These are phyloP conservation scores for Cladosporium velox DNA, from an alignment of 2,329 filamentous ascomycete species.

Conservation along the genomic window DNA sequence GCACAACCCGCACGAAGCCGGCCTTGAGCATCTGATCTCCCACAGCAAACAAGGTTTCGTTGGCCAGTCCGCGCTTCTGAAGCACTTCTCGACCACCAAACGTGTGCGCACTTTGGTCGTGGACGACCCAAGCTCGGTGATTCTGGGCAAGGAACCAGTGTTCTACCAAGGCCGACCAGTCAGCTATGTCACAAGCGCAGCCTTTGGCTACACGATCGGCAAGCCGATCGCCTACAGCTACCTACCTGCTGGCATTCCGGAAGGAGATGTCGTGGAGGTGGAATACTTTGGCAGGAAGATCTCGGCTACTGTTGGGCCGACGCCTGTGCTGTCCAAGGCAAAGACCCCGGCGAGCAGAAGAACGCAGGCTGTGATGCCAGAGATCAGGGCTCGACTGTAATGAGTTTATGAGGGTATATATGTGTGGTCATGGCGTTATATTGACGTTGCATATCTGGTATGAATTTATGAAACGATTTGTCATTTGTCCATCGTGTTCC, in stretches of 20 bases:
- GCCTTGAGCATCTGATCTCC: constrained; percentile 55
- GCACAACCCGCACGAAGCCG: constrained; percentile 62
- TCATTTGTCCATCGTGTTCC: neutral
- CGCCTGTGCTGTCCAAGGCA: constrained; percentile 10
- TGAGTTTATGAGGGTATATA: constrained; percentile 16
- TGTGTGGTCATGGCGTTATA: neutral
- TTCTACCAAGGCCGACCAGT: constrained; percentile 49
- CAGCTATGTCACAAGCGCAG: constrained; percentile 63
- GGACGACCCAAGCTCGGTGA: constrained; percentile 58
- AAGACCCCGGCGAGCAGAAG: neutral
- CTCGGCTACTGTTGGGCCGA: constrained; percentile 46
- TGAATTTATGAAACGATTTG: neutral
- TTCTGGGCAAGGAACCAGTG: constrained; percentile 65
- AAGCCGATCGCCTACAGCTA: constrained; percentile 63
- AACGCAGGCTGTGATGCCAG: neutral
- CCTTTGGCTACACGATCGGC: constrained; percentile 61
- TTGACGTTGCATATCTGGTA: neutral
- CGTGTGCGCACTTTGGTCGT: constrained; percentile 55
- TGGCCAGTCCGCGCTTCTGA: constrained; percentile 53
- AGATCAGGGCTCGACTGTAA: constrained; percentile 15
- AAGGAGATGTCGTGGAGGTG: constrained; percentile 58
- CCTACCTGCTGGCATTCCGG: constrained; percentile 50
- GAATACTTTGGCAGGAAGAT: constrained; percentile 63
- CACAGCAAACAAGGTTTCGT: constrained; percentile 52
- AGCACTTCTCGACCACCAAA: constrained; percentile 38